Percentiles rank a stretch among this genome's conserved stretches.
These are phyloP conservation scores for Aspergillaceae sp. DNA, from an alignment of 2,329 filamentous ascomycete species.

Conservation along the genomic window DNA sequence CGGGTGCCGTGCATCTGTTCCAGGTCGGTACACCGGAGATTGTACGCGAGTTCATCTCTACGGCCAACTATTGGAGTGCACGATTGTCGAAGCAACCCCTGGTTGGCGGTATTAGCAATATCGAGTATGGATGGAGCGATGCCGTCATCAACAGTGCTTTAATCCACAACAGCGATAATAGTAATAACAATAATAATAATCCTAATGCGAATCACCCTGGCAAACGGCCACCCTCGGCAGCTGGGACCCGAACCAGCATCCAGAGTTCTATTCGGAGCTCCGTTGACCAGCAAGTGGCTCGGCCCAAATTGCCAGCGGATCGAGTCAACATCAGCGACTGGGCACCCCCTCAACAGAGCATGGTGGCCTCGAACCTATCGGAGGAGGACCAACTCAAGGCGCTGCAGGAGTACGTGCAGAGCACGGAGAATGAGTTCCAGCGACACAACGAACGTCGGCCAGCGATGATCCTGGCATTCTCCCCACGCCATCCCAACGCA, in stretches of 20 bases:
- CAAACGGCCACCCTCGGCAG: slow-evolving; percentile 21
- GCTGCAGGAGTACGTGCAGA: slow-evolving; percentile 69
- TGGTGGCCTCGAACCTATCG: slow-evolving; percentile 69
- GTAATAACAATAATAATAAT: slow-evolving; percentile 9
- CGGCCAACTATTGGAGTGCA: slow-evolving; percentile 96
- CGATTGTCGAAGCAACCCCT: slow-evolving; percentile 88
- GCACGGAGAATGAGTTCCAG: slow-evolving; percentile 76
- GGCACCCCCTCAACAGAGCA: slow-evolving; percentile 79
- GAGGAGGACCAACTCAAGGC: slow-evolving; percentile 74
- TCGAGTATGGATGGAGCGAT: slow-evolving; percentile 96
- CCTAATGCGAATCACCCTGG: not conserved
- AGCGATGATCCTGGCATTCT: slow-evolving; percentile 83
- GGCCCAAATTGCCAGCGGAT: slow-evolving; percentile 71
- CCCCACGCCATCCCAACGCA: slow-evolving; percentile 71
- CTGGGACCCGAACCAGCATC: slow-evolving; percentile 44
- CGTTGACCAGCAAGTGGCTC: slow-evolving; percentile 56
- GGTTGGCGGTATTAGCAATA: slow-evolving; percentile 86
- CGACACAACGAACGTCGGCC: slow-evolving; percentile 80
- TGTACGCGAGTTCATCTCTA: slow-evolving; percentile 84
- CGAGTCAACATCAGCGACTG: slow-evolving; percentile 77
- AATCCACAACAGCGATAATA: slow-evolving; percentile 45
- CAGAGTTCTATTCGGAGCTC: slow-evolving; percentile 57
- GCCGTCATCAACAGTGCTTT: slow-evolving; percentile 68
- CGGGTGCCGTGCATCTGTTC: slow-evolving; percentile 93
- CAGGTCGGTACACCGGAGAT: slow-evolving; percentile 94